These are phyloP conservation scores for Monilinia vaccinii-corymbosi DNA, from an alignment of 2,329 filamentous ascomycete species.

Conservation along the genomic window DNA sequence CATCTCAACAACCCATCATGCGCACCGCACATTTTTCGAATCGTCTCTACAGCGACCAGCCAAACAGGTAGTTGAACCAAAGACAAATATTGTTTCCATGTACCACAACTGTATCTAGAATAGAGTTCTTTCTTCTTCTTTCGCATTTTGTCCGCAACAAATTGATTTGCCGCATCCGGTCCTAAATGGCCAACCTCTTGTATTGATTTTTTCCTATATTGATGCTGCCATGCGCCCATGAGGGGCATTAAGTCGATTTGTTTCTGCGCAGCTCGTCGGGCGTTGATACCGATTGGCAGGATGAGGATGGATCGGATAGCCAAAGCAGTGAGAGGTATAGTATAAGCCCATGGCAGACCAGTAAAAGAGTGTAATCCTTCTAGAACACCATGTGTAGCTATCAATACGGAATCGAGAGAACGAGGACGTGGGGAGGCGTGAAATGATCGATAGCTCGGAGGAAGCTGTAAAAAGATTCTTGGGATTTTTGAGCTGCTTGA, in stretches of 20 bases:
- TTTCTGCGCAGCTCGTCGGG: slow-evolving; percentile 32
- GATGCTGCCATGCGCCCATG: slow-evolving; percentile 31
- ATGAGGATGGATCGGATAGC: slow-evolving; percentile 39
- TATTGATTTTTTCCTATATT: slow-evolving; percentile 23
- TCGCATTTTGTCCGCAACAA: slow-evolving; percentile 18
- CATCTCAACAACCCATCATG: slow-evolving; percentile 33
- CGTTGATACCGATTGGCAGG: slow-evolving; percentile 38
- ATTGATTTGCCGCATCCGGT: slow-evolving; percentile 13
- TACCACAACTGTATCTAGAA: slow-evolving; percentile 29
- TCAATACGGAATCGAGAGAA: slow-evolving; percentile 35
- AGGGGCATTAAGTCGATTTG: slow-evolving; percentile 37
- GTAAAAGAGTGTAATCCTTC: slow-evolving; percentile 40
- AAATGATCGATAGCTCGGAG: slow-evolving; percentile 35
- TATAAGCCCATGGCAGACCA: slow-evolving; percentile 43
- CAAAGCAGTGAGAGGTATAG: slow-evolving; percentile 46
- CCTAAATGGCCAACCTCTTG: slow-evolving; percentile 22
- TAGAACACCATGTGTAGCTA: slow-evolving; percentile 37
- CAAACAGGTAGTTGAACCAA: slow-evolving; percentile 38
- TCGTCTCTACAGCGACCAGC: slow-evolving; percentile 37
- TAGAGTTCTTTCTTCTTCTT: slow-evolving; percentile 27
- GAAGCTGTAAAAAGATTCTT: slow-evolving; percentile 17
- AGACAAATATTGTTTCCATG: slow-evolving; percentile 29
- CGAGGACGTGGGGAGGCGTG: slow-evolving; percentile 38
- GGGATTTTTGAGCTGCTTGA: neutral
- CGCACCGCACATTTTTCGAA: slow-evolving; percentile 38